Percentiles rank a stretch among this genome's conserved stretches.
These are phyloP conservation scores for Erythrobasidium yunnanense DNA, from an alignment of 768 basidiomycete genomes.

Conservation along the genomic window DNA sequence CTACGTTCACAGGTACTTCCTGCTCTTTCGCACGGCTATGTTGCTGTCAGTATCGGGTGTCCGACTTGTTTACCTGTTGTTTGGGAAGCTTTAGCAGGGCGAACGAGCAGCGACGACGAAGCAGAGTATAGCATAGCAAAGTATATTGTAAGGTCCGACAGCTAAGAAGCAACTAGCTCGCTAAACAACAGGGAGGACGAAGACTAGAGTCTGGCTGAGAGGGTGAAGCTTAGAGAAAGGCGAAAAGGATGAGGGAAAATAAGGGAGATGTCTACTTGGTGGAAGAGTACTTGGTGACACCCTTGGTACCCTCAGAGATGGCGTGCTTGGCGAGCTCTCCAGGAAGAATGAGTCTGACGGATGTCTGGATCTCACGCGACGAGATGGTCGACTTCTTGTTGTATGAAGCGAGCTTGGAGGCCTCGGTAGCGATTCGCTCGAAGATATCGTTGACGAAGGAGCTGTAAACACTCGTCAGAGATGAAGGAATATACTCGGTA, in stretches of 20 bases:
- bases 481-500: neutral
- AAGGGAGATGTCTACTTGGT: constrained; percentile 9
- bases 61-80: too few species aligned
- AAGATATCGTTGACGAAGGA: constrained; percentile 42
- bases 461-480: constrained; percentile 10
- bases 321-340: constrained; percentile 83
- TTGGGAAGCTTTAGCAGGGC: too few species aligned
- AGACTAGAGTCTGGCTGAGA: too few species aligned
- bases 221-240: neutral
- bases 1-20: too few species aligned
- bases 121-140: too few species aligned
- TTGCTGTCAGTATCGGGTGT: too few species aligned
- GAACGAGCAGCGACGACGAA: too few species aligned
- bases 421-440: constrained; percentile 47
- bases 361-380: constrained; percentile 94
- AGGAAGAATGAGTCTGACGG: constrained; percentile 91
- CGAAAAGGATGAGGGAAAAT: neutral
- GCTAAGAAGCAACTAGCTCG: too few species aligned
- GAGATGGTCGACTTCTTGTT: constrained; percentile 99
- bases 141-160: too few species aligned
- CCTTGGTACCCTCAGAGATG: constrained; percentile 84
- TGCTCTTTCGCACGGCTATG: too few species aligned
- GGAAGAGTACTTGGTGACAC: constrained; percentile 29
- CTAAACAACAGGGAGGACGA: too few species aligned
- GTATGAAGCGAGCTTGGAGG: constrained; percentile 74